Base-by-base conservation (phyloP, 148 eudicot genomes). In the Spergularia bocconei region DNA sequence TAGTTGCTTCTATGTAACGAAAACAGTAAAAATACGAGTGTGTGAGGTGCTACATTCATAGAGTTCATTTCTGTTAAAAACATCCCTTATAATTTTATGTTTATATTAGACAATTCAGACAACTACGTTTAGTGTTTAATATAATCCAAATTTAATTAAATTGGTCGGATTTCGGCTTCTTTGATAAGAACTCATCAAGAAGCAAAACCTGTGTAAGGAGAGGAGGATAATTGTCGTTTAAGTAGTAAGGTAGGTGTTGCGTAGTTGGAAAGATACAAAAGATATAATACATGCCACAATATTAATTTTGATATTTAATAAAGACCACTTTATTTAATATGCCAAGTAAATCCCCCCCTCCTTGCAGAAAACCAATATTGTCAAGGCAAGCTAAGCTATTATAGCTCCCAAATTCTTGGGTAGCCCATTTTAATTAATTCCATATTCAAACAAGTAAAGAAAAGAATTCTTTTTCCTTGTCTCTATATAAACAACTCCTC, bases 401-500 rank as follows among this genome's bases (percentile, higher is more conserved):
- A 71, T 1, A 63, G 52, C 61, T 16, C 77, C 73, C 53, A 68
- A 74, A 38, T 52, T 23, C 33, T 74, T 61, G 78, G 63, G 69
- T 68, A 21, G 44, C 41, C 12, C 21, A 60, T 77, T 57, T 51
- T 9, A 77, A 33, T 52, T 54, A 52, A 10, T 17, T 8, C 38
- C 14, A 39, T 36, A 19, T 74, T 63, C 73, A 70, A 74, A 74
- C 78, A 79, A 79, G 82, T 9, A 79, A 79, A 79, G 82, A 68
- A 79, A 79, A 67, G 78, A 73, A 79, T 72, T 72, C 57, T 25
- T 7, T 21, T 2, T 11, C 47, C 36, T 55, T 15, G n/a, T 23
- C 36, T 68, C 59, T 75, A 77, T 77, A 79, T 67, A 62, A 50
- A 51, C 69, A 23, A 21, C 54, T 58, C 44, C 13, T 53, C 17